Base-by-base conservation (phyloP, 2,329 filamentous ascomycete species). In the Fusarium sp. region DNA sequence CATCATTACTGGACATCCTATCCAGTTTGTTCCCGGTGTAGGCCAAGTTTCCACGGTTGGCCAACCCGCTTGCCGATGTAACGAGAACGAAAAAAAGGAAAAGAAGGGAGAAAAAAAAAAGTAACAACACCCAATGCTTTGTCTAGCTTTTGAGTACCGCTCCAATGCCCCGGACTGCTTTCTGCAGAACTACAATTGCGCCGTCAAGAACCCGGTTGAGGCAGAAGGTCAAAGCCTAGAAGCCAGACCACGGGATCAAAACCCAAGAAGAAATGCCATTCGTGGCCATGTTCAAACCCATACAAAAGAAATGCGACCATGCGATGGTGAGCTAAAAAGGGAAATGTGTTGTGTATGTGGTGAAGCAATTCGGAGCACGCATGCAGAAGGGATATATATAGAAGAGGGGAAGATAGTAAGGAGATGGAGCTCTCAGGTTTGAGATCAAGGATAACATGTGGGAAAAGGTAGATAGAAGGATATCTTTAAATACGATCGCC, bases 401-500 rank as follows among this genome's bases (percentile, higher is more conserved):
- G 15, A 54, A 46, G 22, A 51, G 22, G n/a, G 38, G 27, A 12
- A 30, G n/a, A 48, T n/a, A 53, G 34, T 43, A 61, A 60, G 29
- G 44, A 53, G 56, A 63, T 32, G 8, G 27, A 48, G 29, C 55
- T 62, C 55, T 57, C 15, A n/a, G 38, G 30, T 38, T 55, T 24
- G 48, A 61, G 43, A 56, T 49, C 30, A 32, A 55, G 61, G 18
- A 38, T 38, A 10, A n/a, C 34, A 55, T 38, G 34, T 43, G 44
- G 29, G 32, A 47, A 58, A 60, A 61, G 43, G 46, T 34, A 64
- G 64, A 54, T 18, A 65, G 34, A 38, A 38, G 51, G 43, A 44
- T 30, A 52, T 44, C 41, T 52, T 67, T 72, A 82, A 46, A 82
- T 78, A 16, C 77, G 75, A 54, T 79, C 78, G 25, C 77, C 76